phyloP scores from a whole-genome alignment of 2,329 filamentous ascomycete genomes.

The Trichoderma semiorbis region DNA sequence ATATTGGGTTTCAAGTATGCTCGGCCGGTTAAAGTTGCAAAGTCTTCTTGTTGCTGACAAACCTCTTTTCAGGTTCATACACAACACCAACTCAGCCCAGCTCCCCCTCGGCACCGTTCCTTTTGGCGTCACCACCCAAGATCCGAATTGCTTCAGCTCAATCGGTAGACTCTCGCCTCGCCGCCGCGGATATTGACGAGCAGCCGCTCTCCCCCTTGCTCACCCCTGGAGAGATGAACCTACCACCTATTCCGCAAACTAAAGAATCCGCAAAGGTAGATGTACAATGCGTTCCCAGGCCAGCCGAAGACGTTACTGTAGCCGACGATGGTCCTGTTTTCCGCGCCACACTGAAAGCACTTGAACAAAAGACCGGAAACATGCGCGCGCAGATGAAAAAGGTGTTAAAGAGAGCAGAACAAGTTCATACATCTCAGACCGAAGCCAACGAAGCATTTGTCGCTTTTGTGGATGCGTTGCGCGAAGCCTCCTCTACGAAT shows the following conservation, averaged over 20 bases:
- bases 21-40: slow-evolving; percentile 23
- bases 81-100: slow-evolving; percentile 52
- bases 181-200: slow-evolving; percentile 51
- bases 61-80: slow-evolving; percentile 6
- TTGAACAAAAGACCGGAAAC: slow-evolving; percentile 94
- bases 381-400: slow-evolving; percentile 96
- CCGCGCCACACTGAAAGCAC: slow-evolving; percentile 89
- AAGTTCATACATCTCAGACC: slow-evolving; percentile 73
- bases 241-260: slow-evolving; percentile 25
- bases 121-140: slow-evolving; percentile 69
- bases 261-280: slow-evolving; percentile 73
- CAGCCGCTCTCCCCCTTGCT: slow-evolving; percentile 55
- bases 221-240: slow-evolving; percentile 35
- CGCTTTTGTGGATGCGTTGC: slow-evolving; percentile 79
- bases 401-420: slow-evolving; percentile 89
- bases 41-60: neutral
- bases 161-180: slow-evolving; percentile 79
- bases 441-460: slow-evolving; percentile 83
- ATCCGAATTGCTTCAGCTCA: slow-evolving; percentile 82
- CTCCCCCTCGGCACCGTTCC: slow-evolving; percentile 68
- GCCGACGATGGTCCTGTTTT: slow-evolving; percentile 94
- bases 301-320: slow-evolving; percentile 77
- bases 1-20: slow-evolving; percentile 85
- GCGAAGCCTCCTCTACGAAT: slow-evolving; percentile 85
- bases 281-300: slow-evolving; percentile 71